Base-by-base conservation (phyloP, 2,329 filamentous ascomycete genomes). In the Aureobasidium lini region DNA sequence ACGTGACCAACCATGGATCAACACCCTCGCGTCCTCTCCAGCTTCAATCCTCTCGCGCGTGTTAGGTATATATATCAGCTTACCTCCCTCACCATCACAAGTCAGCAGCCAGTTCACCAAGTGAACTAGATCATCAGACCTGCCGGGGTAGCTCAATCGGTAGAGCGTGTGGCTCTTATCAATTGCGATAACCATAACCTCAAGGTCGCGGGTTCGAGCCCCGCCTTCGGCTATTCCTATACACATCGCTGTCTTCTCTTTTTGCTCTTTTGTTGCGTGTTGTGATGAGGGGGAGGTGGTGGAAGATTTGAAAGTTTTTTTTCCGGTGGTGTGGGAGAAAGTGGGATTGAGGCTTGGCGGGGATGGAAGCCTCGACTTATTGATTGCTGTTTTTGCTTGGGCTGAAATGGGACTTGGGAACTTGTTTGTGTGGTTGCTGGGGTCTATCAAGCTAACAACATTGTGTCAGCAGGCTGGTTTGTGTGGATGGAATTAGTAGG, bases 141-240 rank as follows among this genome's bases (percentile, higher is more conserved):
- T 62, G 73, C 73, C 73, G 68, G 74, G 73, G 70, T 76, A 76
- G 73, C 74, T 76, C 74, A 76, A 76, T 76, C 73, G 73, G 70
- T 70, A 76, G 72, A 74, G 72, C 73, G 72, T 74, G 71, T 72
- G 74, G 73, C 74, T 75, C 74, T 75, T 76, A 76, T 65, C 39
- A 15, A 13, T 10, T 32, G 3, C 11, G 16, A 54, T 44, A 54
- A 18, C 34, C n/a, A n/a, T 15, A 52, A 54, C 50, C 50, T 54
- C 50, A 54, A 54, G 50, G 50, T 54, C 50, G 50, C 28, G 50
- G 50, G 50, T 54, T 54, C 50, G 50, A 54, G 50, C 50, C 50
- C 50, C 50, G 28, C 50, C 50, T 54, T 54, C 50, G 50, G 50
- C 50, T 54, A 54, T 54, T 54, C 50, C 50, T 54, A 54, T n/a